Percentiles rank a stretch among this genome's conserved stretches.
These are phyloP conservation scores for Alternaria panax DNA, from an alignment of 2,329 filamentous ascomycete genomes.

Conservation along the genomic window DNA sequence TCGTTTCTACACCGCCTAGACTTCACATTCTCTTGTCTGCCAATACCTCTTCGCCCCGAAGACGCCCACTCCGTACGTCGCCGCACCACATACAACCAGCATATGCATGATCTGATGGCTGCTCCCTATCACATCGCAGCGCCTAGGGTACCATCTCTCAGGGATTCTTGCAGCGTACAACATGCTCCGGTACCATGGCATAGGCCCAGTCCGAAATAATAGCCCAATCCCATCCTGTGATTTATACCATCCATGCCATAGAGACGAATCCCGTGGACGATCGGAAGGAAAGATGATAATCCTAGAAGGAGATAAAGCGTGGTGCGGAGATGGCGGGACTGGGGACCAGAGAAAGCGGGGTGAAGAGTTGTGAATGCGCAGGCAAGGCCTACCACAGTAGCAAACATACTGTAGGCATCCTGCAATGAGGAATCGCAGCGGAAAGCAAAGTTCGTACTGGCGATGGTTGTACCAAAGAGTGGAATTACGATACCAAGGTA, in stretches of 20 bases:
- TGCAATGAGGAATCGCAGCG: slow-evolving; percentile 45
- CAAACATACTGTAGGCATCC: slow-evolving; percentile 48
- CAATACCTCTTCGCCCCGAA: slow-evolving; percentile 48
- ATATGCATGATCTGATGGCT: slow-evolving; percentile 62
- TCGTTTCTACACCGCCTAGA: neutral
- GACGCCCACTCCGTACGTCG: slow-evolving; percentile 42
- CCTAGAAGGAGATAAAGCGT: slow-evolving; percentile 54
- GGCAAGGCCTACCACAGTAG: slow-evolving; percentile 24
- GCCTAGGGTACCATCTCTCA: slow-evolving; percentile 52
- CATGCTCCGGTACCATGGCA: slow-evolving; percentile 43
- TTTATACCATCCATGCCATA: slow-evolving; percentile 43
- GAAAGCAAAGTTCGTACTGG: slow-evolving; percentile 68
- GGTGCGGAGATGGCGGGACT: slow-evolving; percentile 51
- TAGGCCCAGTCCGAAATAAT: slow-evolving; percentile 49
- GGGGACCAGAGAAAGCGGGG: slow-evolving; percentile 32
- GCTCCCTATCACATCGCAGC: slow-evolving; percentile 57
- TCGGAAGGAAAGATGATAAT: slow-evolving; percentile 52
- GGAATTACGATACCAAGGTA: slow-evolving; percentile 75
- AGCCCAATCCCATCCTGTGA: slow-evolving; percentile 52
- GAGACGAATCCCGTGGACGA: slow-evolving; percentile 49
- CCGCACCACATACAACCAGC: slow-evolving; percentile 54
- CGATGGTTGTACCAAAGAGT: slow-evolving; percentile 87
- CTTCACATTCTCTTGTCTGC: neutral
- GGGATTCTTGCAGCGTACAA: slow-evolving; percentile 52
- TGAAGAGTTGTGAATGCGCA: slow-evolving; percentile 50